Base-by-base conservation (phyloP, 495 filamentous ascomycete genomes). In the Parmelia sp. region DNA sequence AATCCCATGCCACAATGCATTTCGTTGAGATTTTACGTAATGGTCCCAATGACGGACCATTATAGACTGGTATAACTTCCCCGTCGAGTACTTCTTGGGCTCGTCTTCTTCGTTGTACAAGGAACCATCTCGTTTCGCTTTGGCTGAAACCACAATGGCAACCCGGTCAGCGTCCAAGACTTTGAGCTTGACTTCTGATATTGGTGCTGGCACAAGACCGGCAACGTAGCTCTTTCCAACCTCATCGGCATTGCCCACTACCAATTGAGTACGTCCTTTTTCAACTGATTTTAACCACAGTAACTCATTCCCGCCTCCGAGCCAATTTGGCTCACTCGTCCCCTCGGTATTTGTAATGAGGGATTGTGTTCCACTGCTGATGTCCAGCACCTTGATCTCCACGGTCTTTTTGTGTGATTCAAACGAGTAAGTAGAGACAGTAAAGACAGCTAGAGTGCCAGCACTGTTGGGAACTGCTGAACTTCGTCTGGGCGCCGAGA, bases 401-500 rank as follows among this genome's bases (percentile, higher is more conserved):
- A 81, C 80, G 17, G 78, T 87, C 75, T 88, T 90, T 56, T 82
- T 82, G 73, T 96, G 92, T 0, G 84, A 78, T 56, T 89, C 80
- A 75, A 97, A 97, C 27, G 86, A 92, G 71, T 96, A 97, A 11
- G 86, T 85, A 0, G 89, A 89, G 40, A 81, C 84, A 49, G 86
- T 87, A 69, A 88, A 94, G 15, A 93, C 77, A 25, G 87, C 85
- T 49, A 84, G 77, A 19, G 80, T 89, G 9, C 89, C 91, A 40
- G 83, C 77, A 9, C 82, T 69, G 72, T 94, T 96, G 36, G 93
- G 91, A 19, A 87, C 74, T 31, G 88, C 92, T 27, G 85, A 71
- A 49, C 89, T 90, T 47, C 93, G 85, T 40, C 93, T 85, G 36
- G 93, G 91, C 19, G 91, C 91, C 69, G 86, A 86, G 69, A 97